Conservation (phyloP, 2,329 filamentous ascomycete genomes). For the Hirsutella thompsonii region DNA sequence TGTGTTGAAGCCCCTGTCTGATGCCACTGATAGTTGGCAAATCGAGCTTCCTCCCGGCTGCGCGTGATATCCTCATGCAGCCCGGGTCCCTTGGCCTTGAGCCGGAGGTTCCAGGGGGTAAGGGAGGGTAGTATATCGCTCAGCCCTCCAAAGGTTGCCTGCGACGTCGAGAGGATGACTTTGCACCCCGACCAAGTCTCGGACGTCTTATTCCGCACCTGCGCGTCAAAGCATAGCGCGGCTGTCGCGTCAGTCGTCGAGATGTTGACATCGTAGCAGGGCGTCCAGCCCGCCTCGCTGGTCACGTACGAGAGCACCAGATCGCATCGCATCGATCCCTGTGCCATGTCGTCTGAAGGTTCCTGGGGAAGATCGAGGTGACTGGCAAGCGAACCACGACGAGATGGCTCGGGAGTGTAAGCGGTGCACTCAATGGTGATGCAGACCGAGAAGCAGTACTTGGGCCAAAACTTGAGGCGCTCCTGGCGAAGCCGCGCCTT, state of each 20-base stretch:
- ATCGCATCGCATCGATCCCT: slow-evolving; percentile 19
- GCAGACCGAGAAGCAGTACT: slow-evolving; percentile 30
- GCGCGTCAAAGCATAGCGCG: slow-evolving; percentile 45
- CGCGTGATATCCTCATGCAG: slow-evolving; percentile 14
- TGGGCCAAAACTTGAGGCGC: slow-evolving; percentile 32
- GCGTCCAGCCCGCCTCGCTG: slow-evolving; percentile 41
- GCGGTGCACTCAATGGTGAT: slow-evolving; percentile 31
- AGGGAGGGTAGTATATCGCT: slow-evolving; percentile 41
- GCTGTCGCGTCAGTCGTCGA: slow-evolving; percentile 39
- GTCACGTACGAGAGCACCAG: slow-evolving; percentile 46
- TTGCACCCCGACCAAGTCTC: slow-evolving; percentile 50
- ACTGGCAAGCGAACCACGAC: slow-evolving; percentile 36
- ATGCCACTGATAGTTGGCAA: background rate
- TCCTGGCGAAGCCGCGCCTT: slow-evolving; percentile 29
- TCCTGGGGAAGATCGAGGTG: slow-evolving; percentile 32
- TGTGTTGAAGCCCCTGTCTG: background rate
- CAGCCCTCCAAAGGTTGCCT: slow-evolving; percentile 42
- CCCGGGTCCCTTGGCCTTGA: slow-evolving; percentile 16
- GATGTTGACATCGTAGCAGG: slow-evolving; percentile 48
- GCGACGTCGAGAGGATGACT: slow-evolving; percentile 48
- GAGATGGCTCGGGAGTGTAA: slow-evolving; percentile 29
- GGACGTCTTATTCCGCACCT: slow-evolving; percentile 46
- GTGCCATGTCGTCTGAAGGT: slow-evolving; percentile 7
- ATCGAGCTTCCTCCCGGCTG: slow-evolving; percentile 23
- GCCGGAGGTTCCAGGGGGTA: slow-evolving; percentile 40